A percentile compares a stretch with the other conserved stretches of the same genome.
Conservation (phyloP, 768 basidiomycete species). For the Myochromella boudieri region DNA sequence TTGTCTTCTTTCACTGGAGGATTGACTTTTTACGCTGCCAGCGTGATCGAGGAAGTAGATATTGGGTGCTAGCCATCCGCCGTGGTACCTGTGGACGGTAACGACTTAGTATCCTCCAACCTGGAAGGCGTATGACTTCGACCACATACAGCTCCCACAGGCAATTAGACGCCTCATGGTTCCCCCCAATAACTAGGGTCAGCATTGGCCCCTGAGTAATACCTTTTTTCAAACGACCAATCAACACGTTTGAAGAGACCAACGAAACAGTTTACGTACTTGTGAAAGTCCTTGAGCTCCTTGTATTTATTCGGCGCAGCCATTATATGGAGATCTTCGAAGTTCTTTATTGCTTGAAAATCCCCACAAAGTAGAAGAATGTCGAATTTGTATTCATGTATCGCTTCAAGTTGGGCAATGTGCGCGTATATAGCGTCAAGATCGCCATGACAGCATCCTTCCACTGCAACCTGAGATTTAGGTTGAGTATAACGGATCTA, state of each 20-base stretch:
- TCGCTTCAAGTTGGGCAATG: conserved; percentile 59
- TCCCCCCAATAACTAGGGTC: conserved; percentile 95
- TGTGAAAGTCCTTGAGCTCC: conserved; percentile 79
- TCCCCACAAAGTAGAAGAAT: conserved; percentile 93
- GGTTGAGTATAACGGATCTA: no score
- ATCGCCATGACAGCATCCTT: conserved; percentile 95
- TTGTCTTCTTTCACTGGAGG: conserved; percentile 55
- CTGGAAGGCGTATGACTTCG: no score
- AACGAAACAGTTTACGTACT: conserved; percentile 52
- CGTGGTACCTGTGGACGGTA: conserved; percentile 91
- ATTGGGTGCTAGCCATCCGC: conserved; percentile 95
- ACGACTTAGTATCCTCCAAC: no score
- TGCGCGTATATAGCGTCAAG: conserved; percentile 85
- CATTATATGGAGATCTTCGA: conserved; percentile 84
- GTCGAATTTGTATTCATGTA: conserved; percentile 70
- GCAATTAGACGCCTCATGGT: conserved; percentile 97
- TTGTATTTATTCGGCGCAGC: conserved; percentile 91
- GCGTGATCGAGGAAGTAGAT: conserved; percentile 95
- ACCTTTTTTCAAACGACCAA: conserved; percentile 47
- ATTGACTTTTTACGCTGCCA: conserved; percentile 89
- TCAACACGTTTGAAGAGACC: background rate
- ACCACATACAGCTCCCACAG: conserved; percentile 86
- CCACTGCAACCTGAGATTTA: conserved; percentile 83
- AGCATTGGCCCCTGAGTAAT: conserved; percentile 88
- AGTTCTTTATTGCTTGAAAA: conserved; percentile 90